These are phyloP conservation scores for Neurospora sp. DNA, from an alignment of 495 filamentous ascomycete genomes.

Conservation along the genomic window DNA sequence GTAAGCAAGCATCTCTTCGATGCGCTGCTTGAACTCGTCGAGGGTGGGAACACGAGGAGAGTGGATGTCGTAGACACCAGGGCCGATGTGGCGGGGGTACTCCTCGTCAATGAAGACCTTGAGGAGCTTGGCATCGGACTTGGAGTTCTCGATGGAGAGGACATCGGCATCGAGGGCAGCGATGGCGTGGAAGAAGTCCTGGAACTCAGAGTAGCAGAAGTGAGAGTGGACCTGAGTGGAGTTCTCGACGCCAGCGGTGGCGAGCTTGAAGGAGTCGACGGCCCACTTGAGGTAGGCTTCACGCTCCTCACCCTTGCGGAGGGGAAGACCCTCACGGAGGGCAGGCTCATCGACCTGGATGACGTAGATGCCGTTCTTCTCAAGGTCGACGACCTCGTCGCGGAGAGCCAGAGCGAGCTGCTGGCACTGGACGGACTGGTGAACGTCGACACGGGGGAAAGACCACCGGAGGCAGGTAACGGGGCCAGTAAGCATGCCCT, in stretches of 20 bases:
- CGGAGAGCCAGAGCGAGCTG: constrained; percentile 96
- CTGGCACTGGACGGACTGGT: constrained; percentile 97
- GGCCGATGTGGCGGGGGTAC: constrained; percentile 94
- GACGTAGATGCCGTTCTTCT: constrained; percentile 88
- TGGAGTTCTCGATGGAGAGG: constrained; percentile 98
- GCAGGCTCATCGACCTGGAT: constrained; percentile 99
- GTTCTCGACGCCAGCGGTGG: constrained; percentile 81
- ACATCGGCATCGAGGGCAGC: constrained; percentile 97
- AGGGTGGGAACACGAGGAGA: constrained; percentile 89
- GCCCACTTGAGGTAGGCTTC: constrained; percentile 94
- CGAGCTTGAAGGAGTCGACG: constrained; percentile 90
- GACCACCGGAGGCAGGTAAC: constrained; percentile 99
- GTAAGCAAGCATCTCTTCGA: constrained; percentile 93
- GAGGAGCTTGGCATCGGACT: constrained; percentile 97
- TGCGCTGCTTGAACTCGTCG: constrained; percentile 94
- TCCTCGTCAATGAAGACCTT: constrained; percentile 95
- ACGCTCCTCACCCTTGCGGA: constrained; percentile 83
- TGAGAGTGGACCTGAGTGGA: constrained; percentile 98
- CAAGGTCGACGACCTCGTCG: constrained; percentile 96
- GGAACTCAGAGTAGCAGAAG: constrained; percentile 99
- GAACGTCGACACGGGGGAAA: constrained; percentile 97
- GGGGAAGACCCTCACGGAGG: constrained; percentile 96
- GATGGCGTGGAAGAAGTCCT: constrained; percentile 99
- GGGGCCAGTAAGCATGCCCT: constrained; percentile 99
- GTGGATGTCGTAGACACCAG: constrained; percentile 99